Conservation (phyloP, 129 eudicot genomes). For the Rutidosis leptorrhynchoides region DNA sequence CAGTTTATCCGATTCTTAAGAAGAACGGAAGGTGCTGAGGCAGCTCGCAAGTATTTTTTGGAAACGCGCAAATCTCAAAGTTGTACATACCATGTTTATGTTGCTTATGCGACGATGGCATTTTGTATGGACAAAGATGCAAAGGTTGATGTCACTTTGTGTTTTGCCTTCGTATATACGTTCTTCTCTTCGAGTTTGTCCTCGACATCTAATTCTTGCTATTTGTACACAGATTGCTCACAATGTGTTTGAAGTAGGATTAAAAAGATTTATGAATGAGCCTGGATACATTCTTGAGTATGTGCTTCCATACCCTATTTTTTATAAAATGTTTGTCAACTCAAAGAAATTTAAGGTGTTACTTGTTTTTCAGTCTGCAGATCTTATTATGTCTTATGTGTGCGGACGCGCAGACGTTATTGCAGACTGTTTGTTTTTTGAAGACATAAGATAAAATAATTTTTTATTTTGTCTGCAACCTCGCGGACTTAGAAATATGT, state of each 20-base stretch:
- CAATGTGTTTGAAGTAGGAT: slow-evolving; percentile 87
- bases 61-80: slow-evolving; percentile 84
- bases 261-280: slow-evolving; percentile 93
- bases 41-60: slow-evolving; percentile 86
- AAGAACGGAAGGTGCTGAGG: slow-evolving; percentile 98
- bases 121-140: slow-evolving; percentile 96
- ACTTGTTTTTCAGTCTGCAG: too few relatives aligned
- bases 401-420: too few relatives aligned
- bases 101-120: slow-evolving; percentile 92
- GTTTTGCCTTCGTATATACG: not conserved
- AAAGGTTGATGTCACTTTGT: slow-evolving; percentile 51
- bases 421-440: too few relatives aligned
- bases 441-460: too few relatives aligned
- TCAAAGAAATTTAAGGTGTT: too few relatives aligned
- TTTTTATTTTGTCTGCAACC: too few relatives aligned
- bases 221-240: slow-evolving; percentile 66
- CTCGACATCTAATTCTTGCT: not conserved
- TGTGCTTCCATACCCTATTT: slow-evolving; percentile 12
- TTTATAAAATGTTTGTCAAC: not conserved
- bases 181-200: slow-evolving; percentile 8
- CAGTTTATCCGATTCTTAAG: slow-evolving; percentile 90
- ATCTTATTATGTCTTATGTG: too few relatives aligned
- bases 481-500: too few relatives aligned
- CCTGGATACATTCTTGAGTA: slow-evolving; percentile 97
- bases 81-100: slow-evolving; percentile 95